Evolutionary conservation across 768 basidiomycete genomes (phyloP).

Genomic region (Brasilioporus rufonigricans): DNA sequence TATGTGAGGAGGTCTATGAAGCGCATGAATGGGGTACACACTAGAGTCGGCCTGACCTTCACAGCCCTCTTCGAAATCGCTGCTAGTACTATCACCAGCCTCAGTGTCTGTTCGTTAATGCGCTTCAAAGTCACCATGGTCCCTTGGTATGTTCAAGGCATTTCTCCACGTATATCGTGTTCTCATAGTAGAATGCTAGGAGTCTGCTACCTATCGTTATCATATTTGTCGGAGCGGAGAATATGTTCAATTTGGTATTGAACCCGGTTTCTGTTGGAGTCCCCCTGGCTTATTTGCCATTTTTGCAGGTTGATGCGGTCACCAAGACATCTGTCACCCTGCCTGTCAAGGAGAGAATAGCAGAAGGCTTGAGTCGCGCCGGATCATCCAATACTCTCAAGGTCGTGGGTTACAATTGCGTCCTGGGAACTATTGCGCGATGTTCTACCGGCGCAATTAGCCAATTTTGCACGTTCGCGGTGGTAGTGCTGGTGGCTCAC

Average conservation of each 20-base stretch:
- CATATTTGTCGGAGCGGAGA: slow-evolving; percentile 93
- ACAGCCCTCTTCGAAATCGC: slow-evolving; percentile 90
- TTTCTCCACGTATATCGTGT: not conserved
- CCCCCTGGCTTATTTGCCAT: slow-evolving; percentile 25
- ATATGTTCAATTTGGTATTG: slow-evolving; percentile 91
- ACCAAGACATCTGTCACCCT: slow-evolving; percentile 81
- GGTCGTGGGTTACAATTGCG: slow-evolving; percentile 80
- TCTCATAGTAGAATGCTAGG: slow-evolving; percentile 42
- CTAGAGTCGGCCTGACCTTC: slow-evolving; percentile 85
- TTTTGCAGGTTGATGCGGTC: slow-evolving; percentile 74
- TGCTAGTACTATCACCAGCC: slow-evolving; percentile 90
- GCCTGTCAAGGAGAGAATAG: slow-evolving; percentile 89
- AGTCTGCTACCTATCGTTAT: slow-evolving; percentile 91
- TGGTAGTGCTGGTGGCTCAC: slow-evolving; percentile 92
- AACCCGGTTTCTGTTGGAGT: slow-evolving; percentile 1
- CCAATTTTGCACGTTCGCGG: slow-evolving; percentile 91
- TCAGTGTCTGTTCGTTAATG: slow-evolving; percentile 88
- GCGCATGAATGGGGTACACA: slow-evolving; percentile 83
- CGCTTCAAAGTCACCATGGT: slow-evolving; percentile 90
- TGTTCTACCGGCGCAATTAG: slow-evolving; percentile 79
- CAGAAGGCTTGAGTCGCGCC: slow-evolving; percentile 82
- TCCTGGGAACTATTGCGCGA: slow-evolving; percentile 73
- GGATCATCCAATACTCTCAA: slow-evolving; percentile 93
- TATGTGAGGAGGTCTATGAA: slow-evolving; percentile 78
- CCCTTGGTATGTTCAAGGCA: slow-evolving; percentile 61